Base-by-base conservation (phyloP, 345 rosid genomes). In the Physaria fendleri region DNA sequence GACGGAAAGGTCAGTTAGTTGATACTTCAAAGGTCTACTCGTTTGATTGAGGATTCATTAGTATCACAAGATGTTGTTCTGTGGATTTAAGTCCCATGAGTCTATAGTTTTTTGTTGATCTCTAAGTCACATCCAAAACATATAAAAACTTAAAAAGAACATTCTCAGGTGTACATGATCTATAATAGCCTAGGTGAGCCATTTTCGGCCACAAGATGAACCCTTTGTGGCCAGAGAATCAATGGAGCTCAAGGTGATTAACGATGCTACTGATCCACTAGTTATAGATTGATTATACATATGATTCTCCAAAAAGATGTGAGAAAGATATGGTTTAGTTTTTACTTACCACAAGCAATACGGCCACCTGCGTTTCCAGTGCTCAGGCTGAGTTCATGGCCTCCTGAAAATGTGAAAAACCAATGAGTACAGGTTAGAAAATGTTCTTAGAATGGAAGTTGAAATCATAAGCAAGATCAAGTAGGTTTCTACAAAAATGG, bases 351-450 rank as follows among this genome's bases (percentile, higher is more conserved):
- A 1, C 95, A 90, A 43, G 95, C 97, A 53, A 85, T n/a, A 68
- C 95, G 81, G 69, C 89, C 94, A 1, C 97, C 98, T 3, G 98
- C 98, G 60, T 92, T 92, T 59, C 98, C 97, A 2, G 97, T 92
- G 54, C 70, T 12, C 56, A 79, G 76, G 87, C 98, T 86, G 29
- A 88, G 96, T 68, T 92, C 96, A 65, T 87, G 95, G 38, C 95
- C 97, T 10, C 95, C 97, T 90, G 85, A 22, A 77, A 13, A 44
- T n/a, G 43, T 52, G 12, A 18, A 22, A 57, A 43, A 22, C 5
- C 27, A 70, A 43, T 34, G 54, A 33, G 25, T 55, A 11, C 41
- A 27, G 27, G 39, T 35, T 35, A 56, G 3, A 40, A 2, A 15
- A 8, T 51, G 18, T 41, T 40, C 32, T 18, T 9, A 40, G 14